Evolutionary conservation across 768 basidiomycete genomes (phyloP).

Genomic region (Tricholoma furcatifolium): DNA sequence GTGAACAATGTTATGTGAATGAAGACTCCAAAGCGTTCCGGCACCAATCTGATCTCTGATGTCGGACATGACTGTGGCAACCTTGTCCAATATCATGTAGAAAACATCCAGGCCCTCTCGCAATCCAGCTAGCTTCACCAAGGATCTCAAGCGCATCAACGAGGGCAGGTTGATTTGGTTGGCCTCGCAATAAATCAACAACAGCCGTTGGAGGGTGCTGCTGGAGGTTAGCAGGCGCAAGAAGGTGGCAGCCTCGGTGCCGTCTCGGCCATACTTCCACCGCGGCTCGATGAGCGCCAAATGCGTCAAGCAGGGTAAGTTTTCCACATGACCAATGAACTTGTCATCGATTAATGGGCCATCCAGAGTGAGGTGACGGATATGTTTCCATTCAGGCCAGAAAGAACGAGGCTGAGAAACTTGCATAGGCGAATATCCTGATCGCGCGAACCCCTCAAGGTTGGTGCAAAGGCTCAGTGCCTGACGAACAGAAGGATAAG

Average conservation of each 20-base stretch:
- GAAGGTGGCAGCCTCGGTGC: conserved; percentile 15
- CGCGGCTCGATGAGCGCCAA: conserved; percentile 15
- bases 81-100: conserved; percentile 9
- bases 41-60: conserved; percentile 12
- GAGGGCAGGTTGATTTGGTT: conserved; percentile 6
- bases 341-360: conserved; percentile 11
- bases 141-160: conserved; percentile 10
- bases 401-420: conserved; percentile 6
- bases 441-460: conserved; percentile 13
- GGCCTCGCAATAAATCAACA: conserved; percentile 14
- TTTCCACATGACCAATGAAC: conserved; percentile 8
- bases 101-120: background rate
- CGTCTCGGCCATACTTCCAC: conserved; percentile 15
- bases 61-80: conserved; percentile 1
- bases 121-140: background rate
- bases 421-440: conserved; percentile 15
- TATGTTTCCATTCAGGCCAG: conserved; percentile 10
- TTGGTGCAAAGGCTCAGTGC: conserved; percentile 10
- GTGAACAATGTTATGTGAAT: background rate
- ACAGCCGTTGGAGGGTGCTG: conserved; percentile 6
- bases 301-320: conserved; percentile 9
- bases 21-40: conserved; percentile 9
- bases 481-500: conserved; percentile 3
- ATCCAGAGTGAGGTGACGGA: conserved; percentile 15
- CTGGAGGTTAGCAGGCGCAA: conserved; percentile 7